Conservation (phyloP, 139 green algal genomes). For the Chlorella sp. region DNA sequence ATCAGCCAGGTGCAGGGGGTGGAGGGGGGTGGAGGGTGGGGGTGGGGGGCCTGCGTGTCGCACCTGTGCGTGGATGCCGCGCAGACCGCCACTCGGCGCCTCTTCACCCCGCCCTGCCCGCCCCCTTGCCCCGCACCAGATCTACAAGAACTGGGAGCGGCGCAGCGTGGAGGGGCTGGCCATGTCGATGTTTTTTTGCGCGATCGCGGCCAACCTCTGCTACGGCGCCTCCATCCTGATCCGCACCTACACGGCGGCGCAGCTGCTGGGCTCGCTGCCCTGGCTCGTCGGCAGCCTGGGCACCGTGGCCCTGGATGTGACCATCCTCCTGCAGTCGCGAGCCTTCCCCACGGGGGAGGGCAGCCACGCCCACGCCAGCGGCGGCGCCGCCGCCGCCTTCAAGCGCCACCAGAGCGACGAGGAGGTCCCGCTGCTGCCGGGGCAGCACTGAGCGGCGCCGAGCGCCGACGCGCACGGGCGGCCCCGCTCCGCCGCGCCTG, state of each 20-base stretch:
- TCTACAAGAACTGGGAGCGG: slow-evolving; percentile 75
- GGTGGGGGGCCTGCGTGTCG: too few species aligned
- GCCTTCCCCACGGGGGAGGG: background rate
- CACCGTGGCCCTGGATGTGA: slow-evolving; percentile 79
- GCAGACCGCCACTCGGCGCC: too few species aligned
- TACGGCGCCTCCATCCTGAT: slow-evolving; percentile 83
- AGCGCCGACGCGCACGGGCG: too few species aligned
- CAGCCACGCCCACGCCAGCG: background rate
- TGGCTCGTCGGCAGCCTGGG: slow-evolving; percentile 87
- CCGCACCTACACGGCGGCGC: slow-evolving; percentile 38
- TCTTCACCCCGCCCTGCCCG: too few species aligned
- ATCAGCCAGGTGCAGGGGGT: too few species aligned
- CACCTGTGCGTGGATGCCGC: too few species aligned
- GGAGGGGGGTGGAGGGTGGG: too few species aligned
- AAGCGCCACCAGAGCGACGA: slow-evolving; percentile 26
- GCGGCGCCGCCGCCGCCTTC: background rate
- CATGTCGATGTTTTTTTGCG: slow-evolving; percentile 80
- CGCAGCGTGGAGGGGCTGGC: slow-evolving; percentile 73
- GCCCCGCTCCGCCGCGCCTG: too few species aligned
- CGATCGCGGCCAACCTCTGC: slow-evolving; percentile 75
- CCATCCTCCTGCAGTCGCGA: slow-evolving; percentile 69
- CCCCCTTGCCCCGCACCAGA: too few species aligned
- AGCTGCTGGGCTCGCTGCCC: slow-evolving; percentile 68
- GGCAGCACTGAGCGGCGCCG: background rate
- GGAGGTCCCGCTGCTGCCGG: slow-evolving; percentile 30